Evolutionary conservation across 208 protist genomes (phyloP), one percentile per base, ranked within the genome.

Genomic region (Leishmania turanica): DNA sequence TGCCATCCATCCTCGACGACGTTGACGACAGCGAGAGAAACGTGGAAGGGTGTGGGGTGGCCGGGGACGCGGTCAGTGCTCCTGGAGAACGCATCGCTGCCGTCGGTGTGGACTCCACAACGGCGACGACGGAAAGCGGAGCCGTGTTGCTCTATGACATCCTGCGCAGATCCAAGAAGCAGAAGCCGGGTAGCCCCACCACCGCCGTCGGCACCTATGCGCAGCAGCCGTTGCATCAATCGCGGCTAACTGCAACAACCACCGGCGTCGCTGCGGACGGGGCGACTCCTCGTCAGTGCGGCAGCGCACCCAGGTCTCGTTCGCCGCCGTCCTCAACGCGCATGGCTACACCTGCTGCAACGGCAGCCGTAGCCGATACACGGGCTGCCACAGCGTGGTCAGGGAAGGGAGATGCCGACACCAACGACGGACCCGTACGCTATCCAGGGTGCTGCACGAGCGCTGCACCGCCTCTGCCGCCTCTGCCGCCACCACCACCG

Each of bases 81-180:
- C 31, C 24, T 51, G 65, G 47, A 54, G 49, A 53, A 21, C n/a
- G 49, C 37, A 51, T 19, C 19, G 21, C 17, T 72, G 54, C 53
- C 54, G 37, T 21, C 13, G 69, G 45, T 37, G 64, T 62, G 47
- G 37, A n/a, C 19, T 76, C n/a, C 51, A 31, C 49, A 24, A 47
- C 19, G 19, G 24, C 13, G 17, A 49, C 7, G 24, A 58, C 62
- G 58, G 77, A 45, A 3, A 75, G 40, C 19, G 71, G 71, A 2
- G 77, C 64, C 3, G 60, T 71, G 56, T 34, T 85, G 71, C 81
- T 85, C 62, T 75, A 79, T 51, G 81, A 85, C 42, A 79, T 85
- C 31, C 77, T 85, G 54, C 81, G 77, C 45, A 56, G 71, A 8
- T 80, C 81, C 47, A 85, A 85, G 62, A 77, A 78, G n/a, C 53